Percentiles rank a stretch among this genome's conserved stretches.
These are phyloP conservation scores for Discostella stelligeroides DNA, from an alignment of 108 stramenopile species.

Conservation along the genomic window DNA sequence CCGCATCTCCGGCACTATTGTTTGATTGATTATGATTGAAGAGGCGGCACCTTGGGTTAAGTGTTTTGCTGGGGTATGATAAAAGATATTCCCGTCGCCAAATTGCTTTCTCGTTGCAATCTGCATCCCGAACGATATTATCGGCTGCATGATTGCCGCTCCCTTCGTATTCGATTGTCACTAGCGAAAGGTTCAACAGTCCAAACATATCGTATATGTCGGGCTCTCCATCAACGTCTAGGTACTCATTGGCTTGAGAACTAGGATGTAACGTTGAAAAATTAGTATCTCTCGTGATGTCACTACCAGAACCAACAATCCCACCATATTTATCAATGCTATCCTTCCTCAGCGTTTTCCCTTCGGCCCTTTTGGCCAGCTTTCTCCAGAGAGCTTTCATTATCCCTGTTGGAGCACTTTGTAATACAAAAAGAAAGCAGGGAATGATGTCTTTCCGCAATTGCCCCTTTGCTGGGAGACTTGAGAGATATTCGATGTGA, in stretches of 20 bases:
- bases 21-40: not conserved
- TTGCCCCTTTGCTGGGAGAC: constrained; percentile 71
- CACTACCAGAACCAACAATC: constrained; percentile 45
- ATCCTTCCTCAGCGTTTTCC: constrained; percentile 50
- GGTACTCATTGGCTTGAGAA: constrained; percentile 37
- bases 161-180: constrained; percentile 86
- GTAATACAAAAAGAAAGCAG: constrained; percentile 76
- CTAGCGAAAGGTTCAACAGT: constrained; percentile 71
- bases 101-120: constrained; percentile 37
- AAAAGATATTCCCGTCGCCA: constrained; percentile 75
- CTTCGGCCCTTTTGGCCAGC: constrained; percentile 58
- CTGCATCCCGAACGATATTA: constrained; percentile 29
- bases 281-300: constrained; percentile 7
- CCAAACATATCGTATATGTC: constrained; percentile 82
- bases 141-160: constrained; percentile 52
- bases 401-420: constrained; percentile 78
- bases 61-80: constrained; percentile 38
- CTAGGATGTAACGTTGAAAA: constrained; percentile 1
- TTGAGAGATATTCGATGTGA: constrained; percentile 71
- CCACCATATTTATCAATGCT: constrained; percentile 61
- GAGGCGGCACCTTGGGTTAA: constrained; percentile 19
- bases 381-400: constrained; percentile 83
- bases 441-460: constrained; percentile 81
- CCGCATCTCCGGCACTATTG: constrained; percentile 16
- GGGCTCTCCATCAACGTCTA: constrained; percentile 42